Evolutionary conservation across 2,329 filamentous ascomycete species (phyloP).

Genomic region (Teratosphaeria viscida): DNA sequence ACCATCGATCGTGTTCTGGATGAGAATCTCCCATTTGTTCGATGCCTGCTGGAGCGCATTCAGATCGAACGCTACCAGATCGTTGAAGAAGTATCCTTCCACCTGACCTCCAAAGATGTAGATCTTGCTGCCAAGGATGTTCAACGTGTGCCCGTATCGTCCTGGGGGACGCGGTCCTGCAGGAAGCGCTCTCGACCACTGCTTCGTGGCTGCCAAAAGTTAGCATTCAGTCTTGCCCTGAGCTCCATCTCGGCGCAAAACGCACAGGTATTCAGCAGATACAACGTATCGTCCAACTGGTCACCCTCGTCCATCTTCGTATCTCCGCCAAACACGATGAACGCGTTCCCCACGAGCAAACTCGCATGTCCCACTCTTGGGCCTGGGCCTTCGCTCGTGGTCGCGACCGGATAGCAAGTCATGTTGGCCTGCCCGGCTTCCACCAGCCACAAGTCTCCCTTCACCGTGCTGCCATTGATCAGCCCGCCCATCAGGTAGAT

Average conservation of each 20-base stretch:
- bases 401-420: slow-evolving; percentile 83
- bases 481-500: slow-evolving; percentile 97
- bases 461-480: slow-evolving; percentile 89
- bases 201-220: slow-evolving; percentile 65
- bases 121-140: slow-evolving; percentile 92
- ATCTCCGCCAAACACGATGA: slow-evolving; percentile 97
- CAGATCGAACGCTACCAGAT: slow-evolving; percentile 86
- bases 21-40: slow-evolving; percentile 91
- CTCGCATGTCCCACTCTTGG: slow-evolving; percentile 91
- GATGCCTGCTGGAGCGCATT: slow-evolving; percentile 85
- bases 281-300: slow-evolving; percentile 85
- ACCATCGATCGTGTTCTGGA: slow-evolving; percentile 59
- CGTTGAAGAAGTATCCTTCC: slow-evolving; percentile 96
- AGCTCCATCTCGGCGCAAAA: slow-evolving; percentile 10
- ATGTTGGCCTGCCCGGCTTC: slow-evolving; percentile 73
- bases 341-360: slow-evolving; percentile 91
- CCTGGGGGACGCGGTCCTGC: slow-evolving; percentile 77
- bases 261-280: slow-evolving; percentile 95
- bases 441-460: slow-evolving; percentile 96
- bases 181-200: slow-evolving; percentile 92
- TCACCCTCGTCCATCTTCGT: slow-evolving; percentile 94
- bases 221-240: slow-evolving; percentile 9
- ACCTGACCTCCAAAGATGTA: slow-evolving; percentile 97
- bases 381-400: slow-evolving; percentile 86
- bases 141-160: slow-evolving; percentile 90